Conservation (phyloP, 2,329 filamentous ascomycete species). For the Colletotrichum chlorophyti region DNA sequence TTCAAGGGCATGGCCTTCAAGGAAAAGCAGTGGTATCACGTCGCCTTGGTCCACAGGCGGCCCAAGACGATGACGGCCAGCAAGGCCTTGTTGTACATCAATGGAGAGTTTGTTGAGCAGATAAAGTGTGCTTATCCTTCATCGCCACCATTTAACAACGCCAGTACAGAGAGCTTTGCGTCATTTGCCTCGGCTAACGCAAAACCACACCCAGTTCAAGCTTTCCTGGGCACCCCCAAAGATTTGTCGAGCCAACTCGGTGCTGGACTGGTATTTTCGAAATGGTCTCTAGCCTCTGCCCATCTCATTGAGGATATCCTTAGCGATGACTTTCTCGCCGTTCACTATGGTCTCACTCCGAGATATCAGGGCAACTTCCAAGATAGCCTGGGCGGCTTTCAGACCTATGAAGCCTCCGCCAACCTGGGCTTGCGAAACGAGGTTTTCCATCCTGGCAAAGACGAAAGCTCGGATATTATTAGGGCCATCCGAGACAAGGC, state of each 20-base stretch:
- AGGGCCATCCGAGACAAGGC: slow-evolving; percentile 87
- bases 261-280: slow-evolving; percentile 74
- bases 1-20: slow-evolving; percentile 86
- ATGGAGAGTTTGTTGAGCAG: slow-evolving; percentile 94
- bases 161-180: slow-evolving; percentile 71
- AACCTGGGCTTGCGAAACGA: slow-evolving; percentile 91
- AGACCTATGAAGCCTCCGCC: slow-evolving; percentile 94
- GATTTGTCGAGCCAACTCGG: slow-evolving; percentile 82
- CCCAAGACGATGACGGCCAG: slow-evolving; percentile 77
- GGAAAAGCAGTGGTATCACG: slow-evolving; percentile 87
- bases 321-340: slow-evolving; percentile 90
- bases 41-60: slow-evolving; percentile 84
- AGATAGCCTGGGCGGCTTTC: slow-evolving; percentile 92
- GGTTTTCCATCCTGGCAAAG: slow-evolving; percentile 84
- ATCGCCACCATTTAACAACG: slow-evolving; percentile 70
- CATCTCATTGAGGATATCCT: slow-evolving; percentile 87
- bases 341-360: slow-evolving; percentile 88
- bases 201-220: slow-evolving; percentile 77
- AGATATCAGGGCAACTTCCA: slow-evolving; percentile 97
- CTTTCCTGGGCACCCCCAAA: slow-evolving; percentile 90
- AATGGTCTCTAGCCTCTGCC: slow-evolving; percentile 89
- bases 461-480: slow-evolving; percentile 90
- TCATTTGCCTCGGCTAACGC: slow-evolving; percentile 67
- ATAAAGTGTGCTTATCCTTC: slow-evolving; percentile 87
- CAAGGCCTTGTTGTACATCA: slow-evolving; percentile 86